phyloP scores from a whole-genome alignment of 2,329 filamentous ascomycete species.

The Xylaria multiplex region DNA sequence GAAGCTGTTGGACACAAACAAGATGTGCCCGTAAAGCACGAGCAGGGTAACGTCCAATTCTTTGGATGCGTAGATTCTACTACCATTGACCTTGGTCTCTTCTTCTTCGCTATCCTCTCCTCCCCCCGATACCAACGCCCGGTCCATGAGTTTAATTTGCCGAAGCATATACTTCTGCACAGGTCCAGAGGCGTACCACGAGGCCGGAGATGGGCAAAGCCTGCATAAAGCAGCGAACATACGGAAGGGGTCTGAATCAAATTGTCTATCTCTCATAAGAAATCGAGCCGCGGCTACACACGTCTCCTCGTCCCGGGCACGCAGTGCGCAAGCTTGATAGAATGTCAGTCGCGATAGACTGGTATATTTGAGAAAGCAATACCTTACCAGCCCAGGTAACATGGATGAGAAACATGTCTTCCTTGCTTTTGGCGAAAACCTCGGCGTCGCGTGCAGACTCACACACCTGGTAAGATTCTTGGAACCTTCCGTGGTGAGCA shows the following conservation, averaged over 20 bases:
- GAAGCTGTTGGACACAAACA: constrained; percentile 85
- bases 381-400: constrained; percentile 76
- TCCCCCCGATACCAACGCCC: constrained; percentile 59
- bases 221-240: constrained; percentile 83
- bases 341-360: constrained; percentile 34
- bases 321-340: constrained; percentile 78
- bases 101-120: constrained; percentile 55
- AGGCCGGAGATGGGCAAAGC: constrained; percentile 75
- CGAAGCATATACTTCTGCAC: constrained; percentile 91
- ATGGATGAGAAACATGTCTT: constrained; percentile 77
- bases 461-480: constrained; percentile 82
- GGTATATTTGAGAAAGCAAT: neutral
- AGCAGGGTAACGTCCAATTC: constrained; percentile 82
- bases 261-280: constrained; percentile 84
- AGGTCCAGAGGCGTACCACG: constrained; percentile 82
- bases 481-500: constrained; percentile 71
- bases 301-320: constrained; percentile 80
- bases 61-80: constrained; percentile 53
- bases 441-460: constrained; percentile 82
- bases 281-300: constrained; percentile 79
- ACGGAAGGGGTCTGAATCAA: constrained; percentile 83
- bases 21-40: constrained; percentile 88
- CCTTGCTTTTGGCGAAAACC: constrained; percentile 78
- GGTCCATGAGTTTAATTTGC: constrained; percentile 91
- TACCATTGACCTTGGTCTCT: constrained; percentile 43